Base-by-base conservation (phyloP, 768 basidiomycete genomes). In the Tylopilus subfusipes region DNA sequence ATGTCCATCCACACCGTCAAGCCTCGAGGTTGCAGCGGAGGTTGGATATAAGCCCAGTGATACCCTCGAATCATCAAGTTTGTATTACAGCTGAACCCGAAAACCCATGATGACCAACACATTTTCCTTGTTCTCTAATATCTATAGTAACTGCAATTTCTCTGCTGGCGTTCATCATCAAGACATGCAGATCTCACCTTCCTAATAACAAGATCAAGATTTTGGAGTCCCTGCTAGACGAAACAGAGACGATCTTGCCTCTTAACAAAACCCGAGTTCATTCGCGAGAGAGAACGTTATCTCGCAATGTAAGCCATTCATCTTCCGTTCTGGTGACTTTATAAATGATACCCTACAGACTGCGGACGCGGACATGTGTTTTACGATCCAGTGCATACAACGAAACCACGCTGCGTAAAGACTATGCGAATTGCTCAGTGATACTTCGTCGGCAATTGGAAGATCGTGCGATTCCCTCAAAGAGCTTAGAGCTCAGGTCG, bases 151-250 rank as follows among this genome's bases (percentile, higher is more conserved):
- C 40, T 9, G 50, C 25, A 1, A 36, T 42, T 2, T 58, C 56
- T 0, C 22, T 58, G 0, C 19, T 39, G 3, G 29, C 24, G 1
- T 19, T 48, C 2, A 7, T 58, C 0, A 8, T 48, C 16, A 51
- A 48, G 0, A 29, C n/a, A 13, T 54, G 45, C 2, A 45, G 50
- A 4, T 48, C 56, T 13, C 49, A 48, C 14, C 58, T 60, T 25
- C 58, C 56, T 1, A 51, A 56, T 14, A 30, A 21, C 24, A 57
- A 19, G 36, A 60, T 60, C 13, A 51, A 48, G 4, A 36, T 3
- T 3, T 21, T 58, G 19, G 58, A 57, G 9, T 19, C 34, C 2
- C 13, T 52, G 2, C 3, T 58, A 22, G 47, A 58, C 1, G 50
- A 50, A 27, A 58, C 59, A 1, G 53, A 54, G 14, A 7, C n/a